Percentiles rank a stretch among this genome's conserved stretches.
phyloP scores from a whole-genome alignment of 2,329 filamentous ascomycete species.

The Botrytis porri region DNA sequence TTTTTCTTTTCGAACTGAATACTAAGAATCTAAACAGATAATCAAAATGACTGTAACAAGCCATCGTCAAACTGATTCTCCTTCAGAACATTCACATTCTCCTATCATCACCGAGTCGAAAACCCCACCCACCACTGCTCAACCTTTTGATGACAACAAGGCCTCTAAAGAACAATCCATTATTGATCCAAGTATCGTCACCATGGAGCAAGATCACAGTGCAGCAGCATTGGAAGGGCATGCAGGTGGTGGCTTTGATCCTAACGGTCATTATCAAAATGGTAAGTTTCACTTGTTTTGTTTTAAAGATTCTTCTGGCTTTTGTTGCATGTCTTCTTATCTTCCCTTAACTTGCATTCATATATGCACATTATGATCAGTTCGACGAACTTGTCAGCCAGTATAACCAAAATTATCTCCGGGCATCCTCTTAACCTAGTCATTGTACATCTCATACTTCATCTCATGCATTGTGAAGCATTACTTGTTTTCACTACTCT shows the following conservation, averaged over 20 bases:
- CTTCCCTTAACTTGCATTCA: background rate
- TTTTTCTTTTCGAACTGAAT: background rate
- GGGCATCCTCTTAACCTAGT: background rate
- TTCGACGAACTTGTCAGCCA: background rate
- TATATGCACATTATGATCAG: background rate
- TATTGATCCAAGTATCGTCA: background rate
- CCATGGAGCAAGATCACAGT: background rate
- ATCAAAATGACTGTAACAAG: conserved; percentile 15
- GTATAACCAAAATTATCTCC: background rate
- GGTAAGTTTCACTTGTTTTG: background rate
- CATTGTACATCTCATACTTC: background rate
- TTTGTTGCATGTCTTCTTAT: background rate
- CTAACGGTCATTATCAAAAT: conserved; percentile 12
- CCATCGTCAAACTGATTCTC: background rate
- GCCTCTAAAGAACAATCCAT: background rate
- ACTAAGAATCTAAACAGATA: background rate
- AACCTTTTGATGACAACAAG: background rate
- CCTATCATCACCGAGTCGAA: background rate
- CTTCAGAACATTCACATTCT: background rate
- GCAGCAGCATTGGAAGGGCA: background rate
- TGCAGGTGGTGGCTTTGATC: background rate
- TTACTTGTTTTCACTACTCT: background rate
- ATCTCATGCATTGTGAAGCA: background rate
- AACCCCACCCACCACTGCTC: background rate
- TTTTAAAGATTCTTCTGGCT: background rate